These are phyloP conservation scores for Aspergillus sp. DNA, from an alignment of 2,329 filamentous ascomycete species.

Conservation along the genomic window DNA sequence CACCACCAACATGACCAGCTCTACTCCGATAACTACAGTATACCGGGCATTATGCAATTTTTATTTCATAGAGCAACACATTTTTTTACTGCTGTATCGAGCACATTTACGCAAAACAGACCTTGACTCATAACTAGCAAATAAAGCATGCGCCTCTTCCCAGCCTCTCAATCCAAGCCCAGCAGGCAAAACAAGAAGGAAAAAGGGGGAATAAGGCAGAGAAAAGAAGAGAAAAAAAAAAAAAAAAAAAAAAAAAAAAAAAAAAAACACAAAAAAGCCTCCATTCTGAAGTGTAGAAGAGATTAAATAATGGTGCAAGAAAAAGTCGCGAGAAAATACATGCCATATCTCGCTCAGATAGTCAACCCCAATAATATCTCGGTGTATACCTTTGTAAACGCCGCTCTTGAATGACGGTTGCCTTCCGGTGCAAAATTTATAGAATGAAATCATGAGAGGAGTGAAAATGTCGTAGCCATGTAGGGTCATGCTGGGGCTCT, in stretches of 20 bases:
- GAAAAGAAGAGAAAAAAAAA: background rate
- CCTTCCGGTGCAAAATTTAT: slow-evolving; percentile 13
- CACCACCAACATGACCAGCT: background rate
- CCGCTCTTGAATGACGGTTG: slow-evolving; percentile 18
- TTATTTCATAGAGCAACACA: background rate
- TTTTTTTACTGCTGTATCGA: background rate
- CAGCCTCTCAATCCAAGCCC: background rate
- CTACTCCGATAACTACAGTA: background rate
- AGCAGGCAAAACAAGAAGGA: background rate
- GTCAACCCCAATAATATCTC: slow-evolving; percentile 17
- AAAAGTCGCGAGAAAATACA: slow-evolving; percentile 6
- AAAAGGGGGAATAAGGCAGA: background rate
- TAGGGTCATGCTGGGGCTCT: background rate
- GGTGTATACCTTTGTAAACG: slow-evolving; percentile 26
- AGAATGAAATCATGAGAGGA: slow-evolving; percentile 6
- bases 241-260: background rate
- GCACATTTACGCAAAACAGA: background rate
- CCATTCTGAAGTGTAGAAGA: background rate
- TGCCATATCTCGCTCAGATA: background rate
- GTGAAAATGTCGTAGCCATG: background rate
- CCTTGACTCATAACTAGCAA: background rate
- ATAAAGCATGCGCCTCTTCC: background rate
- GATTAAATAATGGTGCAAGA: background rate
- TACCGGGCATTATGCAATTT: background rate
- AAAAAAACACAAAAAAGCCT: background rate